Conservation (phyloP, 768 basidiomycete species). For the Russula emetica region DNA sequence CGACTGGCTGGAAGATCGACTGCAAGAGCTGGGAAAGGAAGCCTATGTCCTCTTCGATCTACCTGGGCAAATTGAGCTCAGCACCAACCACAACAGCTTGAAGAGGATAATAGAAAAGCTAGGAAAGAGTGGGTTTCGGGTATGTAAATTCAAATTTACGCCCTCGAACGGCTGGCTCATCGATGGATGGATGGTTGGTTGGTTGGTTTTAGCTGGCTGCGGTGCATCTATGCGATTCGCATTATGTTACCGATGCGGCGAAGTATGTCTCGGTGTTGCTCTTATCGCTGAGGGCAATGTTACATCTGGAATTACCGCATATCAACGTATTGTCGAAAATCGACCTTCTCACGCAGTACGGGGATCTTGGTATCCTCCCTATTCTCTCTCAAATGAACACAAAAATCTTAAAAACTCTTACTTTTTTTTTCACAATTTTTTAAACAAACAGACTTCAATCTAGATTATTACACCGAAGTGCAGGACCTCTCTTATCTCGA, state of each 20-base stretch:
- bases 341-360: constrained; percentile 85
- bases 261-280: constrained; percentile 93
- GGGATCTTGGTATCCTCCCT: constrained; percentile 68
- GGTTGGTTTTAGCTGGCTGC: constrained; percentile 37
- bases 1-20: constrained; percentile 75
- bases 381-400: too few relatives aligned
- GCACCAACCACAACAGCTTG: constrained; percentile 85
- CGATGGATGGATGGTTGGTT: neutral
- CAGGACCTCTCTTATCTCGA: constrained; percentile 91
- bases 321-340: constrained; percentile 96
- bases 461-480: constrained; percentile 97
- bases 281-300: constrained; percentile 90
- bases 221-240: constrained; percentile 94
- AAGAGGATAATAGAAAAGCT: constrained; percentile 72
- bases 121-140: constrained; percentile 75
- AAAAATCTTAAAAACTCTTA: too few relatives aligned
- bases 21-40: constrained; percentile 63
- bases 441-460: constrained; percentile 85
- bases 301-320: constrained; percentile 98
- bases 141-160: constrained; percentile 41
- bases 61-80: constrained; percentile 95
- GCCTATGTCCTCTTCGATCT: constrained; percentile 92
- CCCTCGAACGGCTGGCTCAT: neutral
- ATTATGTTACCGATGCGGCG: constrained; percentile 92
- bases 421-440: neutral